Evolutionary conservation across 768 basidiomycete species (phyloP).

Genomic region (Psilocybe subaeruginosa): DNA sequence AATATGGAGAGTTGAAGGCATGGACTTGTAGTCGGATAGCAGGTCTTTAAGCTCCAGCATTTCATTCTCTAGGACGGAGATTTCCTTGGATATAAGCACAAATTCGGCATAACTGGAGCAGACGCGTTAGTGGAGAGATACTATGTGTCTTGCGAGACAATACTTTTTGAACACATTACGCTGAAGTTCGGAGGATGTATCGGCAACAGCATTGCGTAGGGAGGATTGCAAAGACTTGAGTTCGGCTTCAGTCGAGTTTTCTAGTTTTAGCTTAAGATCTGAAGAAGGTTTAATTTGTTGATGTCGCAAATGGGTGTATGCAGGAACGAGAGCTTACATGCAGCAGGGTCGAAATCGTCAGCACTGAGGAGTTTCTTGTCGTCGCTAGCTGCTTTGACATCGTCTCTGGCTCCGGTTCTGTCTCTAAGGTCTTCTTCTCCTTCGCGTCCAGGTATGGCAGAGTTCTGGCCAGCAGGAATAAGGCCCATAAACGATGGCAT

Average conservation of each 20-base stretch:
- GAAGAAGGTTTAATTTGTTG: conserved; percentile 1
- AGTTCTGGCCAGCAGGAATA: conserved; percentile 29
- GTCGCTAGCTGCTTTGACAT: conserved; percentile 47
- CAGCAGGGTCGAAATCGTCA: conserved; percentile 86
- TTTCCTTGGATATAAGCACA: conserved; percentile 95
- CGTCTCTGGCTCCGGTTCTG: conserved; percentile 35
- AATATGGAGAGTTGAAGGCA: conserved; percentile 92
- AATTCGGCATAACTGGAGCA: conserved; percentile 89
- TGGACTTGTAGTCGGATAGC: conserved; percentile 92
- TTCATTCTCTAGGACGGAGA: conserved; percentile 93
- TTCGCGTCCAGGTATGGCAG: conserved; percentile 28
- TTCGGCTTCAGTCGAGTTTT: conserved; percentile 88
- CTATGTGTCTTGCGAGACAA: conserved; percentile 11
- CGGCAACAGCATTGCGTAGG: conserved; percentile 67
- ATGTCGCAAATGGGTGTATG: not conserved
- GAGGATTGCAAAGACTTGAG: conserved; percentile 78
- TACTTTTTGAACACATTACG: conserved; percentile 95
- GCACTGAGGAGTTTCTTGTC: conserved; percentile 71
- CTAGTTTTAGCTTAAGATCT: conserved; percentile 84
- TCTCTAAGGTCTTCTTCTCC: conserved; percentile 54
- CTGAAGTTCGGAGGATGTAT: conserved; percentile 81
- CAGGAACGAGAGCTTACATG: conserved; percentile 59
- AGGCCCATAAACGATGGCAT: conserved; percentile 31
- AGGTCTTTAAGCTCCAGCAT: conserved; percentile 96
- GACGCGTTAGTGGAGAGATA: conserved; percentile 5